Conservation (phyloP, 495 filamentous ascomycete species). For the Cenococcum geophilum region DNA sequence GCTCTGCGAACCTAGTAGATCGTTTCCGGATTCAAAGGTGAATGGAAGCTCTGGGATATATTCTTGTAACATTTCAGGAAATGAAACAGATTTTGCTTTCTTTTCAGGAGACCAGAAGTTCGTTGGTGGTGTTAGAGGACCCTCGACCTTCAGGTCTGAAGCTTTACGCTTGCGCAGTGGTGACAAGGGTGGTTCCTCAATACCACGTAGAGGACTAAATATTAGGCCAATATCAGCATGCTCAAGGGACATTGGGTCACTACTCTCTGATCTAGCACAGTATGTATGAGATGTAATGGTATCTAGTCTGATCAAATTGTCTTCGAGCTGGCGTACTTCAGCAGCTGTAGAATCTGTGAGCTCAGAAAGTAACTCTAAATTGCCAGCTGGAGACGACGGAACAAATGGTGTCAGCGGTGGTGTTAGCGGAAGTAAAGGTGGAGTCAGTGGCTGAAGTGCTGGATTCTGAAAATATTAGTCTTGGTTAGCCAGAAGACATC, state of each 20-base stretch:
- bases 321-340: slow-evolving; percentile 48
- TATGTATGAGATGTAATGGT: slow-evolving; percentile 20
- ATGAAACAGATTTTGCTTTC: slow-evolving; percentile 37
- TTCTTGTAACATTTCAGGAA: slow-evolving; percentile 35
- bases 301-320: slow-evolving; percentile 38
- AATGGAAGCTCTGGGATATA: slow-evolving; percentile 32
- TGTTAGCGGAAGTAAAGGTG: slow-evolving; percentile 51
- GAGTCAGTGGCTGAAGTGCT: slow-evolving; percentile 45
- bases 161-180: slow-evolving; percentile 30
- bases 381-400: slow-evolving; percentile 44
- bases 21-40: slow-evolving; percentile 24
- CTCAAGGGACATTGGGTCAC: slow-evolving; percentile 27
- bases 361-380: slow-evolving; percentile 52
- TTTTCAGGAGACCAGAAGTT: slow-evolving; percentile 28
- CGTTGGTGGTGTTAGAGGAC: slow-evolving; percentile 38
- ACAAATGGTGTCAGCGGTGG: slow-evolving; percentile 42
- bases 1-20: slow-evolving; percentile 26
- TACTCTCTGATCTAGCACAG: slow-evolving; percentile 25
- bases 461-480: slow-evolving; percentile 33
- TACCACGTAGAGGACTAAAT: slow-evolving; percentile 24
- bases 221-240: slow-evolving; percentile 9
- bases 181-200: slow-evolving; percentile 24
- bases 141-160: slow-evolving; percentile 42
- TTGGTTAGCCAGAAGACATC: neutral
- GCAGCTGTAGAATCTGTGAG: slow-evolving; percentile 41